Conservation (phyloP, 179 eudicot genomes). For the Sideroxylon spinosum region DNA sequence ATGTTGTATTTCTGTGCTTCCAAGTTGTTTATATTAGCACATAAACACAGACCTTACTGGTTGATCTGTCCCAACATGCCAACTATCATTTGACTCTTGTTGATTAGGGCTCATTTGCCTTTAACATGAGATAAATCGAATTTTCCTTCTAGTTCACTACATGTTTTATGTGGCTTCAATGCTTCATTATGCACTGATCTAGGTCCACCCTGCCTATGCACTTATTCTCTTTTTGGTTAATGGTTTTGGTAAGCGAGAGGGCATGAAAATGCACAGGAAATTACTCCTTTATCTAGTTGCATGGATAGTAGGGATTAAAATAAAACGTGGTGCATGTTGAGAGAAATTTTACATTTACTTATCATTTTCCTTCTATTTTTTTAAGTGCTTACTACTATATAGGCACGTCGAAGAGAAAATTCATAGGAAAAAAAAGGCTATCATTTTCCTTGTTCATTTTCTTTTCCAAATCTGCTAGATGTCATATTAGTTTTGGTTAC, state of each 20-base stretch:
- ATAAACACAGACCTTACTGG: background rate
- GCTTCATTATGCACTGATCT: background rate
- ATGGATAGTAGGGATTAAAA: background rate
- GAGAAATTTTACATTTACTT: background rate
- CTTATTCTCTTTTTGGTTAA: background rate
- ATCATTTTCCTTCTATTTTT: too few species aligned
- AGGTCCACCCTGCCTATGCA: background rate
- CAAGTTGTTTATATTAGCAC: background rate
- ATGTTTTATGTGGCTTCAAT: background rate
- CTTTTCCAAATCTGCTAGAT: background rate
- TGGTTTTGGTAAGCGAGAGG: background rate
- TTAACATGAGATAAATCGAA: background rate
- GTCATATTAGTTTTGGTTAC: background rate
- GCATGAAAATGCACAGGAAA: background rate
- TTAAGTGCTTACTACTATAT: too few species aligned
- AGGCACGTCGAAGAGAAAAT: background rate
- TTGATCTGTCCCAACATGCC: background rate
- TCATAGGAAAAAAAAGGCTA: background rate
- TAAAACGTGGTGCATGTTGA: background rate
- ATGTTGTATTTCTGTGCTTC: slow-evolving; percentile 1
- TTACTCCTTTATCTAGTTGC: background rate
- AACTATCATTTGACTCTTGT: background rate
- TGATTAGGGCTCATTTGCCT: background rate
- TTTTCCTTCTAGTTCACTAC: background rate
- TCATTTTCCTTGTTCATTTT: background rate